phyloP scores from a whole-genome alignment of 768 basidiomycete species.

The Lactarius hengduanensis region DNA sequence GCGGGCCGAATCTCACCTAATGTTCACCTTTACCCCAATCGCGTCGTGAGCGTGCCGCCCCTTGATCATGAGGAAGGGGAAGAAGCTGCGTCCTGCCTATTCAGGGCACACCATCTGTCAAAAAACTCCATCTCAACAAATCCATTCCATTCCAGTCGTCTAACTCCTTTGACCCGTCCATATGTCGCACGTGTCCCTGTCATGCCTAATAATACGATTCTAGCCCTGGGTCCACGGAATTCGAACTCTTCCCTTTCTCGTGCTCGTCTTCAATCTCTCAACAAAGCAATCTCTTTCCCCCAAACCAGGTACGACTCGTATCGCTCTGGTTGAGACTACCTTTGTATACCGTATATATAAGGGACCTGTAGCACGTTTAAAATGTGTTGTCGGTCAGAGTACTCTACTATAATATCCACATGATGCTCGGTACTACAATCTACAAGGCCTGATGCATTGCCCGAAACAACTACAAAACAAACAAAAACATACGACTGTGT shows the following conservation, averaged over 20 bases:
- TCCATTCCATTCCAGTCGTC: background rate
- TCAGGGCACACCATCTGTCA: background rate
- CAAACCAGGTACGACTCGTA: background rate
- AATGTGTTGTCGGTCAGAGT: background rate
- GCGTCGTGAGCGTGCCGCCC: background rate
- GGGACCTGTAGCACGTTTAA: background rate
- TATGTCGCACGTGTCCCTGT: background rate
- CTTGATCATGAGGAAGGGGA: background rate
- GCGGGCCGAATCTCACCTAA: background rate
- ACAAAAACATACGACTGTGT: background rate
- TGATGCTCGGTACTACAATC: background rate
- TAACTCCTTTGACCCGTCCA: background rate
- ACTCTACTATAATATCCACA: background rate
- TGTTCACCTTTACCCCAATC: background rate
- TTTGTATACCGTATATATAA: no score
- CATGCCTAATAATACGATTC: background rate
- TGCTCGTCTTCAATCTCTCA: no score
- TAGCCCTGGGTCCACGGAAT: background rate
- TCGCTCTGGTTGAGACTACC: background rate
- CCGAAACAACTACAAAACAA: background rate
- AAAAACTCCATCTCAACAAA: background rate
- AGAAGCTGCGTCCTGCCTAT: background rate
- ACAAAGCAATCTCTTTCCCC: no score
- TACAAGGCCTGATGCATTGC: background rate
- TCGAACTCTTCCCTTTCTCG: background rate